Conservation (phyloP, 768 basidiomycete genomes). For the Termitomyces sp. region DNA sequence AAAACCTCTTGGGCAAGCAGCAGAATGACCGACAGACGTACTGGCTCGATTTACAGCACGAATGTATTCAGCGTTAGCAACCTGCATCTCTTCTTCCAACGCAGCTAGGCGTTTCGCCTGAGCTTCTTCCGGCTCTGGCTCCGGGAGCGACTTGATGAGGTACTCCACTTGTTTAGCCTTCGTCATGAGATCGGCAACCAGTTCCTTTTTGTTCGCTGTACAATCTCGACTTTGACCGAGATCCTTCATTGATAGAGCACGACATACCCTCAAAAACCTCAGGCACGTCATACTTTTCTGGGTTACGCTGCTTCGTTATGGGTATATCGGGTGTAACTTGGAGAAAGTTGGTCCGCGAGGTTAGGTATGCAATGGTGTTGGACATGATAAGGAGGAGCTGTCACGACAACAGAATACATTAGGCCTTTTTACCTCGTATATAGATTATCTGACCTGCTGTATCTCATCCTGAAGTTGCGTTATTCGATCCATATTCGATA, state of each 20-base stretch:
- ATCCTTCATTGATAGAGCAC: neutral
- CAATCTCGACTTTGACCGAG: neutral
- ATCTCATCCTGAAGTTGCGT: slow-evolving; percentile 95
- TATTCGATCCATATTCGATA: slow-evolving; percentile 93
- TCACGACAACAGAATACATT: neutral
- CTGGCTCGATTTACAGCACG: slow-evolving; percentile 72
- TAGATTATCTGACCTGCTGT: slow-evolving; percentile 53
- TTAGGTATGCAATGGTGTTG: slow-evolving; percentile 75
- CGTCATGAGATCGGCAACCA: slow-evolving; percentile 74
- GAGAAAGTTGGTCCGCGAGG: slow-evolving; percentile 66
- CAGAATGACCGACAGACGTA: slow-evolving; percentile 31
- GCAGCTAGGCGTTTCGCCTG: slow-evolving; percentile 68
- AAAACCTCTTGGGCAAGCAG: neutral
- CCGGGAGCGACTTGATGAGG: slow-evolving; percentile 75
- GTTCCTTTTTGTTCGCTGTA: slow-evolving; percentile 77
- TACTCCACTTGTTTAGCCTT: slow-evolving; percentile 90
- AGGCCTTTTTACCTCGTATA: neutral
- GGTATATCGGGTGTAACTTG: slow-evolving; percentile 79
- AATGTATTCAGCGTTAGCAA: slow-evolving; percentile 73
- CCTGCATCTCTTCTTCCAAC: slow-evolving; percentile 66
- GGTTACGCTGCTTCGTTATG: slow-evolving; percentile 73
- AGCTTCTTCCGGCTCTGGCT: slow-evolving; percentile 71
- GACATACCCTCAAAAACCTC: slow-evolving; percentile 70
- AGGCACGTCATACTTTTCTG: slow-evolving; percentile 66
- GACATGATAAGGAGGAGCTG: slow-evolving; percentile 89